Base-by-base conservation (phyloP, 2,329 filamentous ascomycete species). In the Beauveria asiatica region DNA sequence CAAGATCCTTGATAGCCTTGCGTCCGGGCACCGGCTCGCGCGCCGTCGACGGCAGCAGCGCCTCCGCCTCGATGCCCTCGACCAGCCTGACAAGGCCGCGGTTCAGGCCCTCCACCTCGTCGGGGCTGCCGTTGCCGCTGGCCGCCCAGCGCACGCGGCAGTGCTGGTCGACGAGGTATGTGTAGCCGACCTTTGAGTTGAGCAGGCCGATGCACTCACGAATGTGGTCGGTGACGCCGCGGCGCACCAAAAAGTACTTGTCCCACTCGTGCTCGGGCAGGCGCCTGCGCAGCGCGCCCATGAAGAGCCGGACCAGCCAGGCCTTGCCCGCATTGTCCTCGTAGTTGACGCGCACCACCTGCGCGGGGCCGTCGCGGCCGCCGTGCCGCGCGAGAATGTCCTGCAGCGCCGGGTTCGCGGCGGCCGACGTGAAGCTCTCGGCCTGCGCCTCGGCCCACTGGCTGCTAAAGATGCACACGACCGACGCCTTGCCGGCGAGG, bases 111-210 rank as follows among this genome's bases (percentile, higher is more conserved):
- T 86, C 81, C 64, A 79, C 80, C 76, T 95, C 90, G 19, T 82
- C 81, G 0, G 80, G 80, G 63, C 85, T 80, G 50, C 86, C 84
- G 51, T 80, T 71, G 13, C 87, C 90, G 68, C 92, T 96, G 4
- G 90, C 94, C 0, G 93, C 94, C 94, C 94, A 99, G 60, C 94
- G 83, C 66, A 99, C 95, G 74, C 86, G 89, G 72, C 92, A 96
- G 64, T 92, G 80, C 63, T 86, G 80, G 72, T 99, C 94, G 61
- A 99, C 80, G 52, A 99, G 80, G 74, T 96, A 99, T 5, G 92
- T 88, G 75, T 97, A 97, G 42, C 92, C 93, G 39, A 97, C 93
- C 74, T 92, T 95, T 65, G 85, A 86, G 74, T 99, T 99, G 70
- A 96, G 76, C 70, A 96, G 66, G 11, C 85, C 86, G 63, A 88